Conservation (phyloP, 257 asterid genomes). For the Vinca minor region DNA sequence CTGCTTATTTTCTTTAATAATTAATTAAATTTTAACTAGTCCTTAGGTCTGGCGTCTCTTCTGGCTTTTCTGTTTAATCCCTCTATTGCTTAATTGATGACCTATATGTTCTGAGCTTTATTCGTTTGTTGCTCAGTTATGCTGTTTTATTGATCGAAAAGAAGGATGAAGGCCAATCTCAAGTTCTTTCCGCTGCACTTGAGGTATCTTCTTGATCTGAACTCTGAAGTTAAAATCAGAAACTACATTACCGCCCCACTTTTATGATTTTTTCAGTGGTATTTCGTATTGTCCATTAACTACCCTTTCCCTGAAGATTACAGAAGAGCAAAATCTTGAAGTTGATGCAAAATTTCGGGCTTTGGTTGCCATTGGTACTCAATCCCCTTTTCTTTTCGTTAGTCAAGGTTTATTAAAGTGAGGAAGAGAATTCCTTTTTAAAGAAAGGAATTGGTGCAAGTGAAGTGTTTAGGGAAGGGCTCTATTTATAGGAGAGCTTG, state of each 20-base stretch:
- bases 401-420: too few relatives aligned
- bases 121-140: constrained; percentile 47
- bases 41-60: neutral
- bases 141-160: constrained; percentile 86
- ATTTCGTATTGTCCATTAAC: constrained; percentile 7
- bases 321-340: constrained; percentile 67
- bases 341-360: constrained; percentile 75
- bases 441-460: too few relatives aligned
- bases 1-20: neutral
- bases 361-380: constrained; percentile 82
- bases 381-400: neutral
- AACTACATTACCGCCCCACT: neutral
- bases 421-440: too few relatives aligned
- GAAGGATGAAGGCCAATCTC: constrained; percentile 91
- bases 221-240: too few relatives aligned
- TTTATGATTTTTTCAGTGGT: neutral
- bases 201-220: constrained; percentile 53
- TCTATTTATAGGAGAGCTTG: too few relatives aligned
- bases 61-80: too few relatives aligned
- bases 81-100: constrained; percentile 3
- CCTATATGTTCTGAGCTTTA: constrained; percentile 6
- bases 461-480: too few relatives aligned
- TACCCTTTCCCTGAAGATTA: constrained; percentile 45
- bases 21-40: neutral
- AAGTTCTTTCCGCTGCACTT: constrained; percentile 95